Evolutionary conservation across 2,329 filamentous ascomycete genomes (phyloP).

Genomic region (Didymella pinodella): DNA sequence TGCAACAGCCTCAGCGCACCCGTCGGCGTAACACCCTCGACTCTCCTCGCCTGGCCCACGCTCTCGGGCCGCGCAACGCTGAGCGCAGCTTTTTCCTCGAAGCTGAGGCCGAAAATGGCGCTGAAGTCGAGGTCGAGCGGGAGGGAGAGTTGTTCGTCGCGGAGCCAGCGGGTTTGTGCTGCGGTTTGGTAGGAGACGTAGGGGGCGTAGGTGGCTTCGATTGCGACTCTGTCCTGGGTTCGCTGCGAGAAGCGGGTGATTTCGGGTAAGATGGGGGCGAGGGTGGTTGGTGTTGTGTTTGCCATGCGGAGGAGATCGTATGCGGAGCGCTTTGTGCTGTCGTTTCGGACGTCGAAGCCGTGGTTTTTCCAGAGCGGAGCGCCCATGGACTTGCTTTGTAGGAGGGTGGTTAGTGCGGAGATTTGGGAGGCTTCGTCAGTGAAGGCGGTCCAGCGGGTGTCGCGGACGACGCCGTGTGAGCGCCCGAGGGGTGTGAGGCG

Average conservation of each 20-base stretch:
- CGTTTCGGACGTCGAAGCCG: conserved; percentile 73
- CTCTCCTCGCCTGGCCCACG: conserved; percentile 83
- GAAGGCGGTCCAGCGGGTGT: conserved; percentile 78
- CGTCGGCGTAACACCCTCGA: conserved; percentile 75
- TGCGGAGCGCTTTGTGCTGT: conserved; percentile 73
- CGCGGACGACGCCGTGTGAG: conserved; percentile 77
- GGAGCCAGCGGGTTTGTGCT: conserved; percentile 71
- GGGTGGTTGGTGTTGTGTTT: conserved; percentile 62
- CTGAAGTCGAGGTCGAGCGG: conserved; percentile 81
- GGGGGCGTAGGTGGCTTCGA: conserved; percentile 86
- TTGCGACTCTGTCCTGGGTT: conserved; percentile 74
- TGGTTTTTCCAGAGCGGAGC: conserved; percentile 71
- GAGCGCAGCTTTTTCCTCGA: conserved; percentile 78
- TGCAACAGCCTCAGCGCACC: conserved; percentile 65
- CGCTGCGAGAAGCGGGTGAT: conserved; percentile 63
- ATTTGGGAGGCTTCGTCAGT: conserved; percentile 72
- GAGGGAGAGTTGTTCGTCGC: conserved; percentile 78
- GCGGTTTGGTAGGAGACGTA: conserved; percentile 78
- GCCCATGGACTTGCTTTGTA: conserved; percentile 66
- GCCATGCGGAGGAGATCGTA: conserved; percentile 78
- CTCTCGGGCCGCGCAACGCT: conserved; percentile 78
- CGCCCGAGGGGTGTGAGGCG: conserved; percentile 83
- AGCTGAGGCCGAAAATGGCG: conserved; percentile 74
- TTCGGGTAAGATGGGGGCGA: conserved; percentile 66
- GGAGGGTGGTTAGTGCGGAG: conserved; percentile 66